Evolutionary conservation across 495 filamentous ascomycete species (phyloP), one percentile per base, ranked within the genome.

Genomic region (Bombardia bombarda): DNA sequence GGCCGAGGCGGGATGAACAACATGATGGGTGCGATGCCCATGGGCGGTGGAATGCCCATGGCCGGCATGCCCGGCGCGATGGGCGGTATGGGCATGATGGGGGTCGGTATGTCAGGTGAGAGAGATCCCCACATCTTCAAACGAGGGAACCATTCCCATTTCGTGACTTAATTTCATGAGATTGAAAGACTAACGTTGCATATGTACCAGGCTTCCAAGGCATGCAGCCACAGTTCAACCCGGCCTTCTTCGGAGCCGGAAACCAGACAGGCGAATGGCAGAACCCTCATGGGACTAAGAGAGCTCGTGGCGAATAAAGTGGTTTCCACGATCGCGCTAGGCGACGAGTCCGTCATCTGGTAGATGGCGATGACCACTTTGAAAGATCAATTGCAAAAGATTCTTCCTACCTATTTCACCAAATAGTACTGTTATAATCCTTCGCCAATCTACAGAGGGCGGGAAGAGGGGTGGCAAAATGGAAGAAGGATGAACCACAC

Each of bases 221-320:
- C 25, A 73, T 73, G 57, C 79, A 79, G 54, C 69, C 78, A 9
- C 78, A 77, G 44, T 95, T 92, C 66, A 90, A 89, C 58, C 83
- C 84, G 38, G 79, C 74, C 44, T 90, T 90, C 75, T 93, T 90
- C 7, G 70, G 67, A 25, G 77, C 76, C 46, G 53, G 50, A 17
- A 47, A 42, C 45, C 62, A 60, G 42, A 46, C 52, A 19, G 60
- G 61, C 23, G 82, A 77, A 22, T 75, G 73, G 50, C 85, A 85
- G 78, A 92, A 94, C 52, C 87, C 87, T 0, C 87, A 94, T 50
- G 84, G 84, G 21, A 78, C 84, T 7, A 94, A 94, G 61, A 75
- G 85, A 43, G 81, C 82, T 45, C 76, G 85, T 40, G 55, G 57
- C 14, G 63, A 66, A 51, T 66, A 64, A n/a, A n/a, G n/a, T n/a